phyloP scores from a whole-genome alignment of 352 stramenopile genomes.

The Globisporangium apiculatum region DNA sequence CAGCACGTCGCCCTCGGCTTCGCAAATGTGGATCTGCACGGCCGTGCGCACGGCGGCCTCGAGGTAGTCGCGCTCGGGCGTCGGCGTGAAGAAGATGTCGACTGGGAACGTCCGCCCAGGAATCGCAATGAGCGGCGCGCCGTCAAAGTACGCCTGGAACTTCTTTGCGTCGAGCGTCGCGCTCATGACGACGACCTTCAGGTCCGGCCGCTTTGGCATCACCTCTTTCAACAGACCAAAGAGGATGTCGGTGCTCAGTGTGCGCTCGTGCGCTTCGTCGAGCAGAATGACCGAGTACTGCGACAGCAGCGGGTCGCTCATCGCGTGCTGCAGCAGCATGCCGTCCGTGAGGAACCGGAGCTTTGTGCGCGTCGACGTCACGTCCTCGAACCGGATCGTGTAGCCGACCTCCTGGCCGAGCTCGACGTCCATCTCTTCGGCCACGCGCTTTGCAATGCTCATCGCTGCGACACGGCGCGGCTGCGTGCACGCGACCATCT shows the following conservation, averaged over 20 bases:
- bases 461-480: conserved; percentile 97
- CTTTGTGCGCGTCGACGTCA: conserved; percentile 81
- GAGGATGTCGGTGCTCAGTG: conserved; percentile 95
- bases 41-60: conserved; percentile 85
- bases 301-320: conserved; percentile 94
- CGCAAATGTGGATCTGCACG: conserved; percentile 97
- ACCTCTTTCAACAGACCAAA: conserved; percentile 98
- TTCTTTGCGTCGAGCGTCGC: conserved; percentile 98
- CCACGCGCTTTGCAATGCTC: conserved; percentile 96
- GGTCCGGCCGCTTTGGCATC: conserved; percentile 88
- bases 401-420: conserved; percentile 98
- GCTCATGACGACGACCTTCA: conserved; percentile 99
- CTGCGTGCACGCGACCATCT: conserved; percentile 95
- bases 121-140: conserved; percentile 90
- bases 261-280: conserved; percentile 97
- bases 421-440: conserved; percentile 98
- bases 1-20: conserved; percentile 97
- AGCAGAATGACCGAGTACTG: conserved; percentile 96
- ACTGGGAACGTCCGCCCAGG: conserved; percentile 97
- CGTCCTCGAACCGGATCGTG: conserved; percentile 99
- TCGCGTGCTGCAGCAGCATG: conserved; percentile 97
- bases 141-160: conserved; percentile 94
- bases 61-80: conserved; percentile 97
- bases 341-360: conserved; percentile 80
- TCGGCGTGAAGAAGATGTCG: conserved; percentile 97